phyloP scores from a whole-genome alignment of 768 basidiomycete species.

The Rhizopogon roseolus region DNA sequence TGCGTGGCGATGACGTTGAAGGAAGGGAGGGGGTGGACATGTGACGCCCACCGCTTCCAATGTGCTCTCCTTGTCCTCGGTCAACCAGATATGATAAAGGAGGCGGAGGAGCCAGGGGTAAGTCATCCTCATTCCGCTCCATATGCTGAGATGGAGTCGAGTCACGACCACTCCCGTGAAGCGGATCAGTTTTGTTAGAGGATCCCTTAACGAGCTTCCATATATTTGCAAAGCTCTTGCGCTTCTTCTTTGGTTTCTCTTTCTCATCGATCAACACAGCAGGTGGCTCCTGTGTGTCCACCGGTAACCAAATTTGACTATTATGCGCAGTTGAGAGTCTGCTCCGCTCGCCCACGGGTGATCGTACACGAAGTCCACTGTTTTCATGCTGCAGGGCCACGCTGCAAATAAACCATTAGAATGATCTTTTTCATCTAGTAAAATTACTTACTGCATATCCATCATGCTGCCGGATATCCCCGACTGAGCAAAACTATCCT shows the following conservation, averaged over 20 bases:
- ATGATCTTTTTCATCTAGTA: slow-evolving; percentile 2
- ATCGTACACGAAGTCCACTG: slow-evolving; percentile 25
- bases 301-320: slow-evolving; percentile 50
- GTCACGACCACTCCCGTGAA: slow-evolving; percentile 20
- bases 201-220: slow-evolving; percentile 74
- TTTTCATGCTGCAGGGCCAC: slow-evolving; percentile 74
- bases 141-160: slow-evolving; percentile 33
- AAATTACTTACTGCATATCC: slow-evolving; percentile 79
- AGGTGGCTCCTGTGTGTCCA: slow-evolving; percentile 29
- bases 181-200: slow-evolving; percentile 34
- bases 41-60: slow-evolving; percentile 46
- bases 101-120: slow-evolving; percentile 85
- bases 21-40: slow-evolving; percentile 68
- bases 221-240: slow-evolving; percentile 71
- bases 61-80: slow-evolving; percentile 48
- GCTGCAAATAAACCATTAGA: slow-evolving; percentile 32
- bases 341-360: slow-evolving; percentile 31
- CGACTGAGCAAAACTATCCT: slow-evolving; percentile 77
- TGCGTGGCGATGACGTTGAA: slow-evolving; percentile 53
- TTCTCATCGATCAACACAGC: slow-evolving; percentile 26
- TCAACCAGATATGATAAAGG: slow-evolving; percentile 83
- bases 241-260: slow-evolving; percentile 70
- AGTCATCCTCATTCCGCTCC: slow-evolving; percentile 52
- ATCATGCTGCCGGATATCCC: slow-evolving; percentile 85
- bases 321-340: slow-evolving; percentile 32